Conservation (phyloP, 768 basidiomycete species). For the Saitozyma sp. region DNA sequence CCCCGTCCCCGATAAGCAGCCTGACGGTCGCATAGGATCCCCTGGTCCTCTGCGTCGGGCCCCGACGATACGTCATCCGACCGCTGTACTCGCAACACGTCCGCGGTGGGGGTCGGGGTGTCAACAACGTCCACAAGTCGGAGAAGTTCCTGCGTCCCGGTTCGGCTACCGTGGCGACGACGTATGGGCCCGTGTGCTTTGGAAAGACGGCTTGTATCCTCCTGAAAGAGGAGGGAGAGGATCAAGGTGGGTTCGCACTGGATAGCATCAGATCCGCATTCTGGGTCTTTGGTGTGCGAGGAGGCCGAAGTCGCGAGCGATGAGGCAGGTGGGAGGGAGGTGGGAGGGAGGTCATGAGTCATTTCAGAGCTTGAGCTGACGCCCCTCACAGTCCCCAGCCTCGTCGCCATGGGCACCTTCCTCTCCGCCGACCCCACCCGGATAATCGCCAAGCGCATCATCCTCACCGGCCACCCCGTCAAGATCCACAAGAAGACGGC, state of each 20-base stretch:
- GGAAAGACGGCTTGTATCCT: slow-evolving; percentile 79
- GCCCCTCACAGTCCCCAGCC: slow-evolving; percentile 53
- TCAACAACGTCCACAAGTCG: slow-evolving; percentile 97
- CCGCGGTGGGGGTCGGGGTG: slow-evolving; percentile 78
- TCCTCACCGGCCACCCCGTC: slow-evolving; percentile 93
- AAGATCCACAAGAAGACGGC: slow-evolving; percentile 96
- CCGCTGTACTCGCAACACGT: slow-evolving; percentile 92
- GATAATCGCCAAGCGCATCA: slow-evolving; percentile 86
- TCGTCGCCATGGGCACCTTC: slow-evolving; percentile 88
- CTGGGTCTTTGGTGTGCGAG: not conserved
- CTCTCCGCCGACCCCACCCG: slow-evolving; percentile 86
- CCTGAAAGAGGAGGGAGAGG: slow-evolving; percentile 67
- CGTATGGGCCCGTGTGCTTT: slow-evolving; percentile 84
- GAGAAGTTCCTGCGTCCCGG: slow-evolving; percentile 87
- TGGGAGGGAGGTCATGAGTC: too few species aligned
- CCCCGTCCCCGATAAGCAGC: not conserved
- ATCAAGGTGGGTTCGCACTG: slow-evolving; percentile 60
- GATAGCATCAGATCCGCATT: not conserved
- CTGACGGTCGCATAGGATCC: slow-evolving; percentile 61
- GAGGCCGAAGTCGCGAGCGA: too few species aligned
- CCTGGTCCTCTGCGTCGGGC: slow-evolving; percentile 82
- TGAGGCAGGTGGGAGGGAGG: too few species aligned
- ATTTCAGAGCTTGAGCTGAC: slow-evolving; percentile 3
- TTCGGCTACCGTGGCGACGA: slow-evolving; percentile 69
- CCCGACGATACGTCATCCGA: slow-evolving; percentile 76